Base-by-base conservation (phyloP, 106 monocot genomes). In the Platanthera zijinensis region DNA sequence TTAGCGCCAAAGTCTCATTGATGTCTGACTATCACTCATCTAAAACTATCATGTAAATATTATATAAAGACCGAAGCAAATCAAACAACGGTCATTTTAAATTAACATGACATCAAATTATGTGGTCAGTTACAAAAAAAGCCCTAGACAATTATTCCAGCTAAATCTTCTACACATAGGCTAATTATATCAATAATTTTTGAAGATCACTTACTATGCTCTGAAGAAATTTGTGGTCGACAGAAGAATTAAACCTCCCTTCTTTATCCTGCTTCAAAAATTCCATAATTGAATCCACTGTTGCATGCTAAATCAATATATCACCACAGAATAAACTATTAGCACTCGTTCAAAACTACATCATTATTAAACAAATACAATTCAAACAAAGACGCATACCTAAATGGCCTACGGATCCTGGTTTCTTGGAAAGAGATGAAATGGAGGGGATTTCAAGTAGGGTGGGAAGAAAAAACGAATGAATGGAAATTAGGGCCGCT, bases 401-500 rank as follows among this genome's bases (percentile, higher is more conserved):
- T 54, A 81, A 48, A 93, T 69, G 8, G 79, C 74, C n/a, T n/a
- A n/a, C n/a, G n/a, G n/a, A n/a, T n/a, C 57, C 25, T 3, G 32
- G 52, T n/a, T 52, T 19, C 7, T 63, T 13, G 2, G 46, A 57
- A 46, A 70, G 32, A 12, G 68, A 48, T 5, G 78, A 73, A 30
- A 32, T 32, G 32, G 92, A 82, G 12, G 85, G 85, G 25, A 92
- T 87, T 17, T 92, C 90, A 1, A 87, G 85, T 70, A 93, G 63
- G 69, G 93, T 82, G 19, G 96, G 87, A 52, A 83, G 32, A 83
- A 96, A 96, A 82, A 90, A 96, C 14, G 96, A 90, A 25, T 96
- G 93, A 74, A 96, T 77, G 4, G 92, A 84, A 56, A 96, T 86
- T 50, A 93, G 78, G 50, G 87, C 74, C 67, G 93, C 96, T n/a